phyloP scores from a whole-genome alignment of 2,329 filamentous ascomycete genomes.

The Piedraia hortae region DNA sequence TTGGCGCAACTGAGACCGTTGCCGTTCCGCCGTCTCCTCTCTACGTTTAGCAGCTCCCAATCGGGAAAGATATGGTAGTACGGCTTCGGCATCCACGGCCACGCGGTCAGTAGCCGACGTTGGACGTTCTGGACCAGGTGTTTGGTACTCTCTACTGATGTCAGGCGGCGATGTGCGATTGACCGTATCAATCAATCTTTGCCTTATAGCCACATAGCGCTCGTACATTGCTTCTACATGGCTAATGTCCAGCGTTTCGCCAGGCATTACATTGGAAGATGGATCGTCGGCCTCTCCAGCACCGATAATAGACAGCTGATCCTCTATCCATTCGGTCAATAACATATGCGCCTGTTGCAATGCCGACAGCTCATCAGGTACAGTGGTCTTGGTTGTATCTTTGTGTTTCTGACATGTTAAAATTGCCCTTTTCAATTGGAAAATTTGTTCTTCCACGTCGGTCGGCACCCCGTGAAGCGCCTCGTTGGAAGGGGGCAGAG shows the following conservation, averaged over 20 bases:
- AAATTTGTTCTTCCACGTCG: slow-evolving; percentile 6
- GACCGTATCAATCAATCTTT: slow-evolving; percentile 6
- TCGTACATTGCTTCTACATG: slow-evolving; percentile 9
- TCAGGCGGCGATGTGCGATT: slow-evolving; percentile 2
- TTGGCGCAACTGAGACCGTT: slow-evolving; percentile 7
- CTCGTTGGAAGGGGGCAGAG: too few relatives aligned
- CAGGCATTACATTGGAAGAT: neutral
- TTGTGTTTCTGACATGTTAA: slow-evolving; percentile 6
- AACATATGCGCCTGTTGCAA: slow-evolving; percentile 10
- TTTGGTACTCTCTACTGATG: slow-evolving; percentile 1
- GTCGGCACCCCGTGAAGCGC: slow-evolving; percentile 4
- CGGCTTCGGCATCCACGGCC: slow-evolving; percentile 3
- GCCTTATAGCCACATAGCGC: slow-evolving; percentile 7
- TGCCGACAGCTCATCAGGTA: slow-evolving; percentile 6
- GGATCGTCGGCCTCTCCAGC: slow-evolving; percentile 4
- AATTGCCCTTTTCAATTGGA: slow-evolving; percentile 10
- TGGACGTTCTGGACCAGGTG: slow-evolving; percentile 1
- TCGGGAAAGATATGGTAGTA: slow-evolving; percentile 8
- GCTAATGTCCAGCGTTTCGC: neutral
- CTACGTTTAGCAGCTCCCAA: slow-evolving; percentile 5
- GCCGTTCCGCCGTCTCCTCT: slow-evolving; percentile 7
- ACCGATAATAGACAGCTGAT: slow-evolving; percentile 9
- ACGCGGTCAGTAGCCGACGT: neutral
- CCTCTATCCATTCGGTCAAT: slow-evolving; percentile 12
- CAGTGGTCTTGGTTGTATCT: slow-evolving; percentile 2